Evolutionary conservation across 164 flowering plant genomes (phyloP), one percentile per base, ranked within the genome.

Genomic region (Cinnamomum micranthum): DNA sequence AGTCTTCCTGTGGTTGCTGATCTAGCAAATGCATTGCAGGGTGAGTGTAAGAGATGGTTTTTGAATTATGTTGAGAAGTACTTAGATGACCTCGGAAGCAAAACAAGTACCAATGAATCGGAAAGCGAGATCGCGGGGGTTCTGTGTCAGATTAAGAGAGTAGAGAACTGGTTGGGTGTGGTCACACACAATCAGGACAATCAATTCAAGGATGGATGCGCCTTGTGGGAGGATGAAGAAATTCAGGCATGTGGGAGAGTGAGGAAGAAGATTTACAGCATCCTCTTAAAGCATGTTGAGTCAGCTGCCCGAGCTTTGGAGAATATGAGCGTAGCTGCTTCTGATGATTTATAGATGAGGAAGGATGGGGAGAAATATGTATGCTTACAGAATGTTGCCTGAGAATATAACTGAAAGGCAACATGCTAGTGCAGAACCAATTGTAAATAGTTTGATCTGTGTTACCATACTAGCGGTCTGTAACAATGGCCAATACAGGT

Each of bases 241-340:
- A 55, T 27, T 31, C 85, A 85, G 74, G 82, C 82, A 28, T 85
- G 82, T 77, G 70, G 80, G 10, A 82, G 87, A 69, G 82, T 86
- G 71, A 83, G 80, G 81, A 84, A 80, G 78, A 89, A 87, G 65
- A 86, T 89, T 17, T 88, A 87, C 76, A 76, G 69, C 58, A 76
- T 88, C 17, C 78, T 89, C 27, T 73, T 91, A 80, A 83, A 80
- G 78, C 81, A 87, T 77, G 88, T 84, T 22, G 90, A 89, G 79
- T 84, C 85, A 67, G 84, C 88, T 33, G 84, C 88, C 3, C 35
- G 74, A 73, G 85, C 81, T 50, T 47, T 82, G 73, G 87, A 77
- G 73, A 77, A 59, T 63, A 50, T 72, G 79, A 74, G 72, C 55
- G 12, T 72, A 71, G 23, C 73, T 69, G 31, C 74, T 23, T 52